Evolutionary conservation across 2,329 filamentous ascomycete species (phyloP), one percentile per base, ranked within the genome.

Genomic region (Tetracladium maxilliforme): DNA sequence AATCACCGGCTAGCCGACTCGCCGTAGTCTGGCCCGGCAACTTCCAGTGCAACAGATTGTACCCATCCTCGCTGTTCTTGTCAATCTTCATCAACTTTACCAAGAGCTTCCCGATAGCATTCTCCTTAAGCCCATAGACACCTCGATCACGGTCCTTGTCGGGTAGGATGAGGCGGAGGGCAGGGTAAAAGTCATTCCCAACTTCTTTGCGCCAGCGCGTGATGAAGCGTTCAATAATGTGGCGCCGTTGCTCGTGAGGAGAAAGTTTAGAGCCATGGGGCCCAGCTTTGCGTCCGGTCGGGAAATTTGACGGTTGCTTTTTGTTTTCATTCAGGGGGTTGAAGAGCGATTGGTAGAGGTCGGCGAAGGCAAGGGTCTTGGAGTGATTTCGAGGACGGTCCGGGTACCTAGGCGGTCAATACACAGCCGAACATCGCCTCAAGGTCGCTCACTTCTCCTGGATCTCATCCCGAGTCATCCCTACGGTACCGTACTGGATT

Each of bases 71-170:
- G 0, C 83, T 92, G 39, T 86, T 75, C 40, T 77, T 81, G 54
- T 86, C 77, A 40, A 98, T 92, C 44, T 86, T 87, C 61, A 93
- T 77, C 19, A 93, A 65, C 44, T 84, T 87, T 30, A 94, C 80
- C n/a, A 95, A 59, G 12, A 95, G 55, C 44, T 84, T 93, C 7
- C 77, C 87, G 31, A 98, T 84, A 5, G 75, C 70, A 45, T 78
- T 86, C 55, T 98, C 90, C 45, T 95, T 95, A 20, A 98, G 59
- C 1, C 87, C 83, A 42, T 95, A 98, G 58, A 93, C 84, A 11
- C 79, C 78, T 23, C 90, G 70, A 41, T 95, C 84, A 19, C 84
- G 71, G 43, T 98, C 90, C 44, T 92, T 92, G 41, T 92, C 83
- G 0, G 87, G 86, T 4, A 94, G 62, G 29, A 95, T 93, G 23